Base-by-base conservation (phyloP, 768 basidiomycete species). In the Lactarius akahatsu region DNA sequence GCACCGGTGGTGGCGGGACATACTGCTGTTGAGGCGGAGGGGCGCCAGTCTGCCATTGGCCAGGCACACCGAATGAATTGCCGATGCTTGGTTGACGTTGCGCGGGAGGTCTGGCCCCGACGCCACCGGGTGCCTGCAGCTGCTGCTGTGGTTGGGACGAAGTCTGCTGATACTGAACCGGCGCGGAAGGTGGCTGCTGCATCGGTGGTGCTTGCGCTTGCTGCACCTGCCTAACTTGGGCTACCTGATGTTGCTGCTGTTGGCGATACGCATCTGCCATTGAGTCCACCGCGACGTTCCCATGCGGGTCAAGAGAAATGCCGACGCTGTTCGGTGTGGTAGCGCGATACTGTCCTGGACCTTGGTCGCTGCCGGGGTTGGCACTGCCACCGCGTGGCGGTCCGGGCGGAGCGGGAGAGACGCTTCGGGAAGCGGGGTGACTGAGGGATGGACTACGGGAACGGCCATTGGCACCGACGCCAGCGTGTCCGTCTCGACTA, bases 311-410 rank as follows among this genome's bases (percentile, higher is more conserved):
- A 3, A 96, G 79, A 2, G 86, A 83, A 66, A 96, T 96, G 3
- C 95, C 94, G 4, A 92, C 82, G n/a, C 81, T 80, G 65, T 90
- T 92, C 36, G 89, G 89, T 64, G 89, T 92, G 16, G 88, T 80
- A n/a, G 88, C 81, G 0, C 89, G 83, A 47, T 78, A 76, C 34
- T 72, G 78, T 16, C 62, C 62, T 32, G 50, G 28, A 15, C 61
- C 61, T 59, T 68, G 69, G 2, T 69, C 69, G 62, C 58, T 41
- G 4, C 36, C 36, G 3, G 47, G 61, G 50, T 63, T 66, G 23
- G 58, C 61, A 36, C 65, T 68, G 9, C 50, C 54, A 2, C 69
- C 69, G 62, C 71, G 64, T 38, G 71, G 61, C 11, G 56, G 59
- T 61, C 68, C 41, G 66, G 68, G 68, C 40, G 66, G 71, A 10